Base-by-base conservation (phyloP, 2,329 filamentous ascomycete genomes). In the Aspergillus ustus region DNA sequence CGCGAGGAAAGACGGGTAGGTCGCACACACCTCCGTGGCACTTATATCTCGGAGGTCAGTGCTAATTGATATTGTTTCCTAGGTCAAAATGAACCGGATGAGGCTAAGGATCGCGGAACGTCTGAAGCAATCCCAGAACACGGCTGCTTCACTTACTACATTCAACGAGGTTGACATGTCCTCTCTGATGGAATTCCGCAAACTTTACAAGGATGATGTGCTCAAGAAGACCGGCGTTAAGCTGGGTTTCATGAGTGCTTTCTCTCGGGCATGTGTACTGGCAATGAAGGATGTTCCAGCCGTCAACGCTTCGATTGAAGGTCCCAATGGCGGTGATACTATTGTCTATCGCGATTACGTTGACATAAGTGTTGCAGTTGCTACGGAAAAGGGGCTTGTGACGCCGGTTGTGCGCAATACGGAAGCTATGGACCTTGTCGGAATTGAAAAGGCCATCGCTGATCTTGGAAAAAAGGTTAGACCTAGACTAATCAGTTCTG, bases 71-170 rank as follows among this genome's bases (percentile, higher is more conserved):
- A 8, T 52, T 49, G 45, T 54, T 49, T 60, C 56, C 59, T 71
- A 95, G 91, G 92, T 98, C 73, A 99, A 99, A 86, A 99, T 99
- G 95, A 98, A 98, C 84, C 92, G 95, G 67, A 99, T 99, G 95
- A 93, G 95, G 68, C 87, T 98, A 64, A 90, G 95, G 65, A 99
- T 98, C 70, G 92, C 95, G 54, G 95, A 99, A 83, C 93, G 95
- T 70, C 87, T 99, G 67, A 99, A 99, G 87, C 95, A 99, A 78
- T 98, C 95, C 20, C 95, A 99, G 78, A 99, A 99, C 82, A 98
- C 95, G 1, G 94, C 95, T 54, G 95, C 95, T 49, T 97, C 95
- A 4, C 85, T 99, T 57, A 98, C 95, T 52, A 99, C 95, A 28
- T 99, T 99, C 86, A 97, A 99, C 79, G 94, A 98, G 80, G 95